Evolutionary conservation across 2,329 filamentous ascomycete species (phyloP), one percentile per base, ranked within the genome.

Genomic region (Talaromyces sp.): DNA sequence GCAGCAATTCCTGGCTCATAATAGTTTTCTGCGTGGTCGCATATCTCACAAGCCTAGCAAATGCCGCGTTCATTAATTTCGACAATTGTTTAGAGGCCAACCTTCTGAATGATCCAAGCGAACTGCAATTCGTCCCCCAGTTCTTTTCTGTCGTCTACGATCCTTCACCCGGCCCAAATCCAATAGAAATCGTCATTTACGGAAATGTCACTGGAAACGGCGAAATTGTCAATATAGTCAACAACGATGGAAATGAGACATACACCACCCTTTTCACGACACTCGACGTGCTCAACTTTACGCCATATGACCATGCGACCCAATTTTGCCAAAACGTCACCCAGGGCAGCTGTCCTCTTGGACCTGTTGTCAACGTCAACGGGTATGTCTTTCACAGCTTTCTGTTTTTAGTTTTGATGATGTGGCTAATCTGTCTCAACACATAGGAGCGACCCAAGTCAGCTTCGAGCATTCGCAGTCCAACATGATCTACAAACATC

Each of bases 161-260:
- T 71, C 83, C 85, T 33, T 76, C 80, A 15, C 80, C 85, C 68
- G 75, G 85, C 4, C 83, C 80, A 60, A 87, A 93, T 73, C 86
- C 84, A 47, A 83, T 99, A 58, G 87, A 86, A 68, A 81, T 97
- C 63, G 95, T 88, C 1, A 85, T 97, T 56, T 98, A 92, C 81
- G 94, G 93, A 61, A 97, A 98, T 77, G 92, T 98, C 35, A 91
- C 89, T 9, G 95, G 95, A 56, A 81, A 87, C 62, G 92, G 93
- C 73, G 97, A 97, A 82, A 97, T 97, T 66, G 77, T 87, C 58
- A 82, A 89, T 69, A 76, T 88, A 60, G 86, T 88, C 60, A 79
- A 83, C 50, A 78, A 82, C 33, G 81, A 83, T 66, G 84, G 85
- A 67, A 87, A 86, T 68, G 8, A 37, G 37, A 66, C 64, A 19